phyloP scores from a whole-genome alignment of 352 stramenopile genomes.

The Globisporangium megalacanthum region DNA sequence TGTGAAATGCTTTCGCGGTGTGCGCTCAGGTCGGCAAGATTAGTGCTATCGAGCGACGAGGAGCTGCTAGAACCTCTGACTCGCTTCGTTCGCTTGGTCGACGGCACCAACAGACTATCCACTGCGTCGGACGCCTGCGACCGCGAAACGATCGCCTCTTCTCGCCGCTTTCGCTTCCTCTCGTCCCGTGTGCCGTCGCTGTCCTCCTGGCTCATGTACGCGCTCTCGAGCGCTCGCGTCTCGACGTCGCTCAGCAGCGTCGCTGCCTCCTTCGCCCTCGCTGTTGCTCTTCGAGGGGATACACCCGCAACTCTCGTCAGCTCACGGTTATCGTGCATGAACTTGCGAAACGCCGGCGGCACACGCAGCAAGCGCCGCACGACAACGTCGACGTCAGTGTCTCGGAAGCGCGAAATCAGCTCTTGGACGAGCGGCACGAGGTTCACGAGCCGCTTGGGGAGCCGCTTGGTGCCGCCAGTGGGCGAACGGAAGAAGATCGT shows the following conservation, averaged over 20 bases:
- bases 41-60: not conserved
- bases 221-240: constrained; percentile 33
- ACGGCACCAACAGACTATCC: not conserved
- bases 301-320: constrained; percentile 22
- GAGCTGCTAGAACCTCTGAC: not conserved
- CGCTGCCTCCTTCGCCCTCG: not conserved
- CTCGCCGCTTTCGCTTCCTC: constrained; percentile 42
- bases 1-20: constrained; percentile 46
- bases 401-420: constrained; percentile 35
- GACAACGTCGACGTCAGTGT: constrained; percentile 27
- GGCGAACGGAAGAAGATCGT: constrained; percentile 28
- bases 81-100: not conserved
- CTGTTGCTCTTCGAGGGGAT: constrained; percentile 1
- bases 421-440: constrained; percentile 53
- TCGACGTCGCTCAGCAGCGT: constrained; percentile 18
- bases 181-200: constrained; percentile 12
- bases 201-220: constrained; percentile 55
- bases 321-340: constrained; percentile 32
- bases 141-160: constrained; percentile 42
- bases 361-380: constrained; percentile 27
- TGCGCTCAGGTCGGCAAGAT: constrained; percentile 33
- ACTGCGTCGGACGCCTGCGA: constrained; percentile 23
- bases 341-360: constrained; percentile 28
- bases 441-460: constrained; percentile 54
- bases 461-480: constrained; percentile 19